Base-by-base conservation (phyloP, 163 green algal species). In the Scenedesmus sp. region DNA sequence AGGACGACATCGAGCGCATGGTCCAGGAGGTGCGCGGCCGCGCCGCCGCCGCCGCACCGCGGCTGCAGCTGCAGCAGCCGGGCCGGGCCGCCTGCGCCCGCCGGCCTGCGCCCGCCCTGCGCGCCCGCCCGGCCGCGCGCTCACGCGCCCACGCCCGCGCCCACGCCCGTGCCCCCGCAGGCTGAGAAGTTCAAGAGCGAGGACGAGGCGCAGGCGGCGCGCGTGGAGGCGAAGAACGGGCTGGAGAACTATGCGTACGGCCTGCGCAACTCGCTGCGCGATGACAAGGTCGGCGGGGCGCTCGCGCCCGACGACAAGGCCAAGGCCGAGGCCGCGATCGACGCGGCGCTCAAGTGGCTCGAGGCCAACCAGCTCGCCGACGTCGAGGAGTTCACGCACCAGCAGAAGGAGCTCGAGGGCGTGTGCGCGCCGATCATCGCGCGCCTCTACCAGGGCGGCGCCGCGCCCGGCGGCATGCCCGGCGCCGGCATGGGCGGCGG, bases 221-320 rank as follows among this genome's bases (percentile, higher is more conserved):
- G 91, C 85, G 82, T 83, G 44, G 94, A 99, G 70, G 91, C 93
- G 31, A 98, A 98, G 90, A 98, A 98, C 85, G 57, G 29, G 1
- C 87, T 99, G 4, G 96, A 99, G 89, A 99, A 99, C 89, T 99
- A 99, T 80, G 95, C 94, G 13, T 99, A 98, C 93, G 97, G 94
- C 87, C 97, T 99, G 94, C 89, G 94, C 78, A 99, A 98, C 91
- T 97, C 93, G 11, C 87, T 97, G 66, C 88, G 86, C 17, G 93
- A 97, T 44, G 83, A 91, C 17, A 95, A 94, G 84, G 87, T 95
- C 20, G 90, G 83, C 22, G 77, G 67, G 57, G 97, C 97, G 91
- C 84, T 99, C 39, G 75, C 81, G 11, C 63, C 88, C 7, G 89
- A 87, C 6, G 96, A 99, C 88, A 99, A 99, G 90, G 86, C 90